Evolutionary conservation across 2,329 filamentous ascomycete genomes (phyloP).

Genomic region (Aspergillus eucalypticola): DNA sequence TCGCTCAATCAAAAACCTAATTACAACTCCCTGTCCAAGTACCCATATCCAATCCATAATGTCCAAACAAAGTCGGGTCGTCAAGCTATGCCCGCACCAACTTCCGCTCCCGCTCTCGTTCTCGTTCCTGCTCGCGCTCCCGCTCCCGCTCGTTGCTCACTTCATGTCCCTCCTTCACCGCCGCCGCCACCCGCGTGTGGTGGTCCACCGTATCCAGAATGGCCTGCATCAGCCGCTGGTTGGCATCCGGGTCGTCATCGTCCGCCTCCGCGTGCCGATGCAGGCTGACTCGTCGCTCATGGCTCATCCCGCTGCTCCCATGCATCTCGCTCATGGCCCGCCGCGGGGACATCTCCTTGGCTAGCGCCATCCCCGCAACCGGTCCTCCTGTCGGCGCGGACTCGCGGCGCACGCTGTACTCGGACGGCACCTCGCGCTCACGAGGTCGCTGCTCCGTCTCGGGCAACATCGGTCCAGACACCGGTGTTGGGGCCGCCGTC

Average conservation of each 20-base stretch:
- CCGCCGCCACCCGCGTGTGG: constrained; percentile 37
- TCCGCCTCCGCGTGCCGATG: constrained; percentile 24
- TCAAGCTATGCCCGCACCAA: constrained; percentile 23
- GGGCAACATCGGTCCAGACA: constrained; percentile 1
- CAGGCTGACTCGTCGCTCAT: constrained; percentile 24
- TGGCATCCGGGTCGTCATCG: constrained; percentile 42
- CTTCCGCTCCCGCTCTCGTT: constrained; percentile 31
- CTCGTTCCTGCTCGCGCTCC: constrained; percentile 25
- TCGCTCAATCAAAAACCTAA: constrained; percentile 23
- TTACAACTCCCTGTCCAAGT: constrained; percentile 11
- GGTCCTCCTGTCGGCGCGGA: constrained; percentile 26
- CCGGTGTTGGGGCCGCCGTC: constrained; percentile 11
- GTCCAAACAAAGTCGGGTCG: neutral
- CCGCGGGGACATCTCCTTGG: constrained; percentile 33
- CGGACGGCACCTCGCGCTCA: constrained; percentile 3
- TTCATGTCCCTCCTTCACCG: constrained; percentile 32
- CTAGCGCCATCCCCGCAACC: constrained; percentile 24
- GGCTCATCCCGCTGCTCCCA: constrained; percentile 19
- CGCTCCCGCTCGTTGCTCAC: constrained; percentile 23
- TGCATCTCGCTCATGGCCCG: constrained; percentile 43
- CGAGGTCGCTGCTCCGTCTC: constrained; percentile 12
- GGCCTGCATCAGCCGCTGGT: constrained; percentile 44
- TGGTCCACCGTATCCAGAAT: constrained; percentile 46
- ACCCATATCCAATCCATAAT: no score
- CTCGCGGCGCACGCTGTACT: constrained; percentile 21